Conservation (phyloP, 1,139 yeast genomes). For the Suhomyces maxii region DNA sequence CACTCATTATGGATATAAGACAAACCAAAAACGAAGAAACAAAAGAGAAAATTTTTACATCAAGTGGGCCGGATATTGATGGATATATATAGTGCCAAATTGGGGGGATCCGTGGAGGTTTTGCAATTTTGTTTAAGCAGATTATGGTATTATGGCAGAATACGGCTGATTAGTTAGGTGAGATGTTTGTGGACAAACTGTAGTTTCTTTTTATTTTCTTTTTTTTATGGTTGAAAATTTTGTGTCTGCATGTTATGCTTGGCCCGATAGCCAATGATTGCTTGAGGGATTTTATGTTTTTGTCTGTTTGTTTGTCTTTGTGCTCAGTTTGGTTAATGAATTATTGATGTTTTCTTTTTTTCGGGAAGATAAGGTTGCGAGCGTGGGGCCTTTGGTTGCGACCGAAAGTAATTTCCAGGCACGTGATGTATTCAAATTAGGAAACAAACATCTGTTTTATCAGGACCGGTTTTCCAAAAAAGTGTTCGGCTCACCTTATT, state of each 20-base stretch:
- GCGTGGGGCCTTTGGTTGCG: not conserved
- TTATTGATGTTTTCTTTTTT: conserved; percentile 4
- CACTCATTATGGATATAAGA: conserved; percentile 34
- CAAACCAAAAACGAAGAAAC: conserved; percentile 12
- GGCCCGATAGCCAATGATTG: conserved; percentile 4
- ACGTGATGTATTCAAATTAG: conserved; percentile 1
- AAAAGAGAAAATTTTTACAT: conserved; percentile 9
- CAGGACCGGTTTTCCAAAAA: conserved; percentile 7
- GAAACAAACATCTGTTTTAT: conserved; percentile 3
- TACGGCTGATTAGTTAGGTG: conserved; percentile 11
- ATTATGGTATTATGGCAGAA: not conserved
- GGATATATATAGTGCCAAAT: conserved; percentile 5
- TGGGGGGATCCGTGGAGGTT: conserved; percentile 1
- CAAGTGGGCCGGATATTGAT: not conserved
- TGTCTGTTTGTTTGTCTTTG: conserved; percentile 4
- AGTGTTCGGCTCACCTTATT: not conserved
- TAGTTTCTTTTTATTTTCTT: conserved; percentile 2
- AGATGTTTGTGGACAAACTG: conserved; percentile 2
- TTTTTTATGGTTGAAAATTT: not conserved
- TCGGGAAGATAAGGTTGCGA: not conserved
- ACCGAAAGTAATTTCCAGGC: not conserved
- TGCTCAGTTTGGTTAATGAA: not conserved
- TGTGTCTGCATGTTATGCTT: conserved; percentile 6
- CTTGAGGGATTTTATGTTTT: conserved; percentile 8
- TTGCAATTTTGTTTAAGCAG: not conserved